A percentile compares a stretch with the other conserved stretches of the same genome.
These are phyloP conservation scores for Paecilomyces sp. DNA, from an alignment of 2,329 filamentous ascomycete species.

Conservation along the genomic window DNA sequence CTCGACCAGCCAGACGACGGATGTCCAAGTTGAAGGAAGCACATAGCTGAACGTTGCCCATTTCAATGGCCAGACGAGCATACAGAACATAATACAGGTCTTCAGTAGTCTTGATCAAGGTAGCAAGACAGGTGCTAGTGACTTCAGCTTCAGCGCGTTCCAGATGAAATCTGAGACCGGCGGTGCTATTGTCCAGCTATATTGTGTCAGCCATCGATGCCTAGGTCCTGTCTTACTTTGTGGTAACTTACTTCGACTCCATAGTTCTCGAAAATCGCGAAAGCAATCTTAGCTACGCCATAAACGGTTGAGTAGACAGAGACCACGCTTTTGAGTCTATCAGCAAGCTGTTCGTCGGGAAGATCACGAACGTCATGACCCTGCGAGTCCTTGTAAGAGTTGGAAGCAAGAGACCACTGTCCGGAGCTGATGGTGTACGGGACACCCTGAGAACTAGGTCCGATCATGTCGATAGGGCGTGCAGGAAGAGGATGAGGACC, in stretches of 20 bases:
- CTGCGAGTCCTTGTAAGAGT: background rate
- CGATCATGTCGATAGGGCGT: slow-evolving; percentile 9
- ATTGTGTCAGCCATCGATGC: background rate
- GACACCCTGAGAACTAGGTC: slow-evolving; percentile 11
- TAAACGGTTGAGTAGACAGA: slow-evolving; percentile 26
- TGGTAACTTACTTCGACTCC: slow-evolving; percentile 23
- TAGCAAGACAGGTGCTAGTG: slow-evolving; percentile 15
- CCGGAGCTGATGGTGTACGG: slow-evolving; percentile 24
- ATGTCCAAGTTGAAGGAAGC: slow-evolving; percentile 19
- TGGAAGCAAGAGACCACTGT: slow-evolving; percentile 19
- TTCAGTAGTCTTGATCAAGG: slow-evolving; percentile 27
- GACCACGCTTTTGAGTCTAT: slow-evolving; percentile 21
- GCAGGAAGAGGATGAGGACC: background rate
- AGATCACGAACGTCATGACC: slow-evolving; percentile 10
- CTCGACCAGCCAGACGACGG: slow-evolving; percentile 10
- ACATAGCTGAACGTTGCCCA: slow-evolving; percentile 28
- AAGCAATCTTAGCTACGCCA: slow-evolving; percentile 27
- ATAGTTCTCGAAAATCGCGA: slow-evolving; percentile 24
- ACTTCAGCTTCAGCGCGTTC: slow-evolving; percentile 22
- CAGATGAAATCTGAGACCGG: slow-evolving; percentile 24
- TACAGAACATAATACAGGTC: slow-evolving; percentile 31
- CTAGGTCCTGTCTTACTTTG: background rate
- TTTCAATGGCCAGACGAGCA: slow-evolving; percentile 29
- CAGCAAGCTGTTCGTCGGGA: slow-evolving; percentile 10
- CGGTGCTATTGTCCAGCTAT: slow-evolving; percentile 23